A percentile compares a stretch with the other conserved stretches of the same genome.
These are phyloP conservation scores for Fusarium chuoi DNA, from an alignment of 2,329 filamentous ascomycete species.

Conservation along the genomic window DNA sequence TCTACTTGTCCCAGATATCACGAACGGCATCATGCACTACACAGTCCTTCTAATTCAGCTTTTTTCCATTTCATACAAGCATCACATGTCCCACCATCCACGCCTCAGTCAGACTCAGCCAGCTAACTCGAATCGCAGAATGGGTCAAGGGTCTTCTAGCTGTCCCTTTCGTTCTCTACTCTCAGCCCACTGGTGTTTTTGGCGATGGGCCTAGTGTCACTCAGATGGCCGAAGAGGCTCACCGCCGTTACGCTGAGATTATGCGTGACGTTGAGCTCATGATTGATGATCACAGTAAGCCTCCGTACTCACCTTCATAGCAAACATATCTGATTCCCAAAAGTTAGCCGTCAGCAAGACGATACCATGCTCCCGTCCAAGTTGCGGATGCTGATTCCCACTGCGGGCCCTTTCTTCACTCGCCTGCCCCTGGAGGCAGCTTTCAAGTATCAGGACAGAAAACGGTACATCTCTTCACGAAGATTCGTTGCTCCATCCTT, in stretches of 20 bases:
- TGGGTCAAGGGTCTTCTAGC: conserved; percentile 97
- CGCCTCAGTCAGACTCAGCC: not conserved
- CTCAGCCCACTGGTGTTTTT: conserved; percentile 89
- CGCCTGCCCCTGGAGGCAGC: conserved; percentile 86
- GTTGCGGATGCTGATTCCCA: conserved; percentile 89
- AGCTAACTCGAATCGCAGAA: conserved; percentile 63
- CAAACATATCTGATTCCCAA: not conserved
- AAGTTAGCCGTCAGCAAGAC: conserved; percentile 76
- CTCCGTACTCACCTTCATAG: not conserved
- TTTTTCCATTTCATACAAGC: not conserved
- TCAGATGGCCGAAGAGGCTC: conserved; percentile 81
- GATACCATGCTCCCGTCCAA: conserved; percentile 80
- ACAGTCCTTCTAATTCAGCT: not conserved
- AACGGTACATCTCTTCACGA: conserved; percentile 86
- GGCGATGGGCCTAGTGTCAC: conserved; percentile 73
- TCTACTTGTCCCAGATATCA: not conserved
- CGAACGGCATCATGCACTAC: not conserved
- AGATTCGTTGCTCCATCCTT: conserved; percentile 96
- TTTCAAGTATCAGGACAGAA: conserved; percentile 88
- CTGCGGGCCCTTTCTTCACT: conserved; percentile 94
- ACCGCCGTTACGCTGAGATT: conserved; percentile 92
- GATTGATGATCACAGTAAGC: conserved; percentile 87
- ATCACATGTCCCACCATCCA: conserved; percentile 4
- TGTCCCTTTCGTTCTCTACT: conserved; percentile 95
- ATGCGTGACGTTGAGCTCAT: conserved; percentile 92